Evolutionary conservation across 257 asterid genomes (phyloP), one percentile per base, ranked within the genome.

Genomic region (Striga asiatica): DNA sequence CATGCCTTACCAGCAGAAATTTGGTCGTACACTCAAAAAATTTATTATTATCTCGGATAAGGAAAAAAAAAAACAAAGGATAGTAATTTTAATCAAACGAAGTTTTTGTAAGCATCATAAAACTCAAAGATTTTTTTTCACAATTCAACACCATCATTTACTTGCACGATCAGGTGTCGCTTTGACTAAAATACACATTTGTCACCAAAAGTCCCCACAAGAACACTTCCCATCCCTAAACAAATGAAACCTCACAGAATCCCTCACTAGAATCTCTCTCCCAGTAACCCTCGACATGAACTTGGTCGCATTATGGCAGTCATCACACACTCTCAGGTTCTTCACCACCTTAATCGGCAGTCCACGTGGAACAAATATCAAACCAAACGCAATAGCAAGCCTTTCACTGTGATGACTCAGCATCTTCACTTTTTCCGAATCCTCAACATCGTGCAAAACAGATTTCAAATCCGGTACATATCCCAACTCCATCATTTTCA

Each of bases 121-220:
- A n/a, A n/a, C n/a, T n/a, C n/a, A n/a, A n/a, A n/a, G n/a, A n/a
- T n/a, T n/a, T n/a, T n/a, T n/a, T n/a, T n/a, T n/a, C n/a, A n/a
- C n/a, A n/a, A n/a, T n/a, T n/a, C n/a, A n/a, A n/a, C n/a, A n/a
- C n/a, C n/a, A n/a, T n/a, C n/a, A n/a, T n/a, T n/a, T n/a, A n/a
- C n/a, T n/a, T n/a, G n/a, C n/a, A n/a, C n/a, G n/a, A n/a, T n/a
- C n/a, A n/a, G n/a, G n/a, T n/a, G n/a, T n/a, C n/a, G n/a, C n/a
- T n/a, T n/a, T n/a, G n/a, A n/a, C n/a, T n/a, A n/a, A n/a, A n/a
- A n/a, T n/a, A n/a, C n/a, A n/a, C n/a, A n/a, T n/a, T n/a, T n/a
- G n/a, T n/a, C n/a, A 82, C 85, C 95, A 80, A 59, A 78, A 85
- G 58, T 82, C 88, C 69, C 81, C 84, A 75, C 95, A 80, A 67